Evolutionary conservation across 805 yeast species (phyloP), one percentile per base, ranked within the genome.

Genomic region (Nakazawaea sp.): DNA sequence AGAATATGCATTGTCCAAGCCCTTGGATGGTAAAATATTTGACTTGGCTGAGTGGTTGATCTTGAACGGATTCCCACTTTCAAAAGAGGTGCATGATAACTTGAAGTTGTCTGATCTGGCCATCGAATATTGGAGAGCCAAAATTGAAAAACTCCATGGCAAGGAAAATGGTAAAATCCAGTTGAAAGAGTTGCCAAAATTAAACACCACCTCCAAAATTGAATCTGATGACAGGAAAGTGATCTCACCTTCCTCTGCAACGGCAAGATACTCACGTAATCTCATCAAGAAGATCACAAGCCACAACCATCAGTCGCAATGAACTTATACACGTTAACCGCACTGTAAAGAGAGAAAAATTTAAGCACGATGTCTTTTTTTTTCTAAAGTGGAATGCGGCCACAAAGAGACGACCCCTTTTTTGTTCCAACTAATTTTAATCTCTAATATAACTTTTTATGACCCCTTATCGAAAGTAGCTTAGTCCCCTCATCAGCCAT

Each of bases 1-100:
- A 35, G 75, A 68, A 40, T 78, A 78, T 47, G 72, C 87, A 1
- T 53, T 81, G 30, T 56, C 76, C 35, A 71, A 30, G 30, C 38
- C 38, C n/a, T 43, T 61, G 7, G 24, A 10, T 21, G 24, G 10
- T 10, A 10, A 21, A 10, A 21, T 66, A 42, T 78, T 50, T 53
- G 78, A 54, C 51, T 51, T 68, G 15, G 64, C 84, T 0, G 87
- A 81, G 47, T 59, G 78, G 11, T 50, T 82, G 10, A 42, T 75
- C 1, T 56, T 76, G 32, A 80, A 78, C 52, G 84, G 83, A 7
- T 62, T 73, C 23, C 59, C 63, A 9, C 59, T 70, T 7, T 75
- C 74, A 6, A 51, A 50, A 2, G 48, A 44, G 11, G 51, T 63
- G 7, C 42, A 52, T 10, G 46, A 55, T 12, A 60, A 57, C 5